Conservation (phyloP, 1,139 yeast genomes). For the Scheffersomyces lignicola region DNA sequence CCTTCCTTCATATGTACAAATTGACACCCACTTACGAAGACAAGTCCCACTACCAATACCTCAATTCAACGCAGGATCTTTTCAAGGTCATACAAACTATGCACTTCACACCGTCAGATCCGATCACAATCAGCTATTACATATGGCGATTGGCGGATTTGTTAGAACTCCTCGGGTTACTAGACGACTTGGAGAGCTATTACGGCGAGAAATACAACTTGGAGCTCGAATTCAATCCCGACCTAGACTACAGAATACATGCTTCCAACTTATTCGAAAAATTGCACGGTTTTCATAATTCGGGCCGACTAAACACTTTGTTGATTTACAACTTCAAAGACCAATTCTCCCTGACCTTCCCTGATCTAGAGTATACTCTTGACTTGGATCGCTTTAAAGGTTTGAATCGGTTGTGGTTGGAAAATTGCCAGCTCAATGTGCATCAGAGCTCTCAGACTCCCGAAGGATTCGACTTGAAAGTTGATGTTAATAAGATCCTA, state of each 20-base stretch:
- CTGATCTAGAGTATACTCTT: conserved; percentile 15
- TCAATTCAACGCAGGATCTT: conserved; percentile 5
- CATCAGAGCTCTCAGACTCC: conserved; percentile 6
- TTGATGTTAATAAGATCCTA: not conserved
- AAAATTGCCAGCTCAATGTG: conserved; percentile 18
- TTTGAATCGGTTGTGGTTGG: conserved; percentile 17
- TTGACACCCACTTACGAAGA: conserved; percentile 13
- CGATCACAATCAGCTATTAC: conserved; percentile 20
- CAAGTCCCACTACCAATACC: conserved; percentile 10
- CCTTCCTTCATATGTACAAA: conserved; percentile 16
- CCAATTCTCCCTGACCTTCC: too few relatives aligned
- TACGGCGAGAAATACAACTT: conserved; percentile 14
- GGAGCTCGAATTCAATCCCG: conserved; percentile 21
- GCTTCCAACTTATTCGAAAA: conserved; percentile 13
- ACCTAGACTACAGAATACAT: conserved; percentile 25
- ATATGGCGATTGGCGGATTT: conserved; percentile 22
- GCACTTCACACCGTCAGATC: conserved; percentile 6
- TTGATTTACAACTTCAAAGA: conserved; percentile 14
- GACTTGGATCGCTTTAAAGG: conserved; percentile 14
- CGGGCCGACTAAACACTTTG: conserved; percentile 7
- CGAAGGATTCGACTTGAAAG: conserved; percentile 1
- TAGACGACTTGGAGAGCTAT: conserved; percentile 6
- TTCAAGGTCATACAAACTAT: conserved; percentile 7
- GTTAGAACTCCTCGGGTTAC: conserved; percentile 13
- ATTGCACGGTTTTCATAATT: conserved; percentile 1